phyloP scores from a whole-genome alignment of 208 protist genomes.

The Trypanosoma rangeli region DNA sequence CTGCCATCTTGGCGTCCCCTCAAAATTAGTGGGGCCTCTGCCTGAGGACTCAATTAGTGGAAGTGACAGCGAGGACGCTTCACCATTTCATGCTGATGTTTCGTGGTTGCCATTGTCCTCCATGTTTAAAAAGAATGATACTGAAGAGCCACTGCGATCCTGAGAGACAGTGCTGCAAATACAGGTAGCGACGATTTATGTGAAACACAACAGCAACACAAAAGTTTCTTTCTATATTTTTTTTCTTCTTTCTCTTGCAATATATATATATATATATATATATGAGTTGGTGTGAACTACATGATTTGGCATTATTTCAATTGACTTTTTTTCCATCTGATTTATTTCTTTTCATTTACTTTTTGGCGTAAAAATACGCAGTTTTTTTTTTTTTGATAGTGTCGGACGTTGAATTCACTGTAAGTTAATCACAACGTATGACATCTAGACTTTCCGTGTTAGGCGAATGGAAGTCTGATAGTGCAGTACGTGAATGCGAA shows the following conservation, averaged over 20 bases:
- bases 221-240: conserved; percentile 16
- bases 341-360: background rate
- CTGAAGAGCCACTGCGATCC: background rate
- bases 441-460: background rate
- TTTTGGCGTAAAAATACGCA: too few species aligned
- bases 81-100: conserved; percentile 24
- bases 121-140: background rate
- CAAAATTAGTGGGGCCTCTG: conserved; percentile 25
- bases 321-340: background rate
- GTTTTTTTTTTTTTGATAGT: background rate
- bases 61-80: conserved; percentile 24
- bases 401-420: background rate
- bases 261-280: conserved; percentile 5
- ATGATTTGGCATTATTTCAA: conserved; percentile 6
- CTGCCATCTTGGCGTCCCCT: conserved; percentile 13
- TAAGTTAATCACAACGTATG: background rate
- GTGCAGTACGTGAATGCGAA: conserved; percentile 28
- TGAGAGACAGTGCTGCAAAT: background rate
- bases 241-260: conserved; percentile 3
- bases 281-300: background rate
- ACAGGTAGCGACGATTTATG: background rate
- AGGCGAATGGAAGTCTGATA: conserved; percentile 38
- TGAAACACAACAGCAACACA: background rate
- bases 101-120: conserved; percentile 28
- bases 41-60: conserved; percentile 41